Evolutionary conservation across 768 basidiomycete genomes (phyloP).

Genomic region (Tephrocybe sp.): DNA sequence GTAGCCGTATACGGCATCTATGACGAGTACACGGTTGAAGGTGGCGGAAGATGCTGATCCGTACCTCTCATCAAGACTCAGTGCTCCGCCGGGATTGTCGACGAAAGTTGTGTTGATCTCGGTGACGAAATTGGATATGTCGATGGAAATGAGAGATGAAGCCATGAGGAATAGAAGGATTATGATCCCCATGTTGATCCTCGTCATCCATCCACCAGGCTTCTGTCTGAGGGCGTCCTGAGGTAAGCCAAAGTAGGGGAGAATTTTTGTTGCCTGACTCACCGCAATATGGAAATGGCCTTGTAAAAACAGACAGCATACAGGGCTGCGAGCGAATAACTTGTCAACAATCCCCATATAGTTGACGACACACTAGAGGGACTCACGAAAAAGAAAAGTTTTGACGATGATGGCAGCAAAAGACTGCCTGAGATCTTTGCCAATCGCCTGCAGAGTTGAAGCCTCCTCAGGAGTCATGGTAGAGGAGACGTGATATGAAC

Average conservation of each 20-base stretch:
- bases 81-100: neutral
- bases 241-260: neutral
- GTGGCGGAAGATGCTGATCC: conserved; percentile 1
- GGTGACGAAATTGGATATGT: conserved; percentile 7
- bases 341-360: neutral
- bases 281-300: conserved; percentile 5
- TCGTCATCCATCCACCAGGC: conserved; percentile 1
- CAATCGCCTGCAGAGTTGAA: neutral
- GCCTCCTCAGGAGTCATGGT: conserved; percentile 10
- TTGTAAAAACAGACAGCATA: conserved; percentile 7
- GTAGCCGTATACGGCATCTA: conserved; percentile 8
- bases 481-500: neutral
- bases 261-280: neutral
- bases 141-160: conserved; percentile 2
- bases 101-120: conserved; percentile 7
- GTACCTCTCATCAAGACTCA: conserved; percentile 3
- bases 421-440: conserved; percentile 3
- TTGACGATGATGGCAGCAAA: conserved; percentile 10
- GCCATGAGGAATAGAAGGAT: conserved; percentile 8
- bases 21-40: conserved; percentile 7
- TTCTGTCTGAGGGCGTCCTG: neutral
- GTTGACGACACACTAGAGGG: no score
- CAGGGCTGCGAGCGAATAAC: neutral
- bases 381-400: conserved; percentile 12
- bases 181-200: conserved; percentile 8